Percentiles rank a stretch among this genome's conserved stretches.
Evolutionary conservation across 805 yeast genomes (phyloP).

Genomic region (Lachancea cidri): DNA sequence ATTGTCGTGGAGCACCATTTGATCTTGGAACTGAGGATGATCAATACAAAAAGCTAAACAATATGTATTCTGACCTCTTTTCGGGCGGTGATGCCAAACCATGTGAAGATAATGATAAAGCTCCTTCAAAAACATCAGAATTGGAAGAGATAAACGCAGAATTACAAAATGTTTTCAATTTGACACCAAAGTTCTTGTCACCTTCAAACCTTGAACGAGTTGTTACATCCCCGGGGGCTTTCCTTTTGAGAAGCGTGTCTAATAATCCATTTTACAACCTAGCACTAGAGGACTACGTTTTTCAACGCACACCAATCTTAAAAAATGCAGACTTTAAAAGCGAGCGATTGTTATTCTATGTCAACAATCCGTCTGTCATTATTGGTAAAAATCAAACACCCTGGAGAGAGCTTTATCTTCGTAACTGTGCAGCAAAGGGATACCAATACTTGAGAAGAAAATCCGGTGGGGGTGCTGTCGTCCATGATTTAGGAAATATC

Average conservation of each 20-base stretch:
- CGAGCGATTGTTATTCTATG: conserved; percentile 64
- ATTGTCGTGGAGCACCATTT: conserved; percentile 13
- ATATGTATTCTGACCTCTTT: conserved; percentile 35
- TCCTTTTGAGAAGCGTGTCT: conserved; percentile 47
- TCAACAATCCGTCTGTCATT: conserved; percentile 81
- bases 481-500: conserved; percentile 85
- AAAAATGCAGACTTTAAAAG: conserved; percentile 24
- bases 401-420: conserved; percentile 76
- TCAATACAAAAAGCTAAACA: conserved; percentile 31
- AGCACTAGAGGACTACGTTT: conserved; percentile 77
- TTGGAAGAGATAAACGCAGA: conserved; percentile 34
- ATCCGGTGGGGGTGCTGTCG: conserved; percentile 97
- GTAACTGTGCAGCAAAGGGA: conserved; percentile 41
- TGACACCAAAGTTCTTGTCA: conserved; percentile 10
- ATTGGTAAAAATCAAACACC: conserved; percentile 96
- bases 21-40: conserved; percentile 19
- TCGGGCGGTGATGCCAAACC: conserved; percentile 10
- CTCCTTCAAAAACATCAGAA: conserved; percentile 17
- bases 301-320: conserved; percentile 50
- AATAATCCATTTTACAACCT: conserved; percentile 69
- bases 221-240: conserved; percentile 43
- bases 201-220: conserved; percentile 19
- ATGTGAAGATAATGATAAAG: neutral
- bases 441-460: conserved; percentile 72
- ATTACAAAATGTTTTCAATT: conserved; percentile 27